phyloP scores from a whole-genome alignment of 352 stramenopile species.

The Pythium pectinolyticum region DNA sequence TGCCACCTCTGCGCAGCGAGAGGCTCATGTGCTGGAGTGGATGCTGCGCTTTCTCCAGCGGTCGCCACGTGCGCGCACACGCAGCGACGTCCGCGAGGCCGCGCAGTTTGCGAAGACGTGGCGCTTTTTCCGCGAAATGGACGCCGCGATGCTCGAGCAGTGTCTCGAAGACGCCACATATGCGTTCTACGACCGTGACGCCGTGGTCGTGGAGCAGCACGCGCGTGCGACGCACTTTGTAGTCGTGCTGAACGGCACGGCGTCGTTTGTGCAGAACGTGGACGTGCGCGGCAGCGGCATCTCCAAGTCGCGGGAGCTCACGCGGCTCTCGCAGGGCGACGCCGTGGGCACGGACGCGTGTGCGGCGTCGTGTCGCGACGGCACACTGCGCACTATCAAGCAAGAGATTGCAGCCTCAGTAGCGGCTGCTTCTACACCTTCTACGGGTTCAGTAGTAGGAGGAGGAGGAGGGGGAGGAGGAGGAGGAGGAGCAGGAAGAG shows the following conservation, averaged over 20 bases:
- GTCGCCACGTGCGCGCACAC: conserved; percentile 27
- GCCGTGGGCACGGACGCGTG: conserved; percentile 53
- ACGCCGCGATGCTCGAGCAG: conserved; percentile 43
- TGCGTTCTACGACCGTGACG: conserved; percentile 36
- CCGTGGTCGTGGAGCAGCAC: conserved; percentile 43
- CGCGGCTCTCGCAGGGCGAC: conserved; percentile 54
- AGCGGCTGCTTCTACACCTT: no score
- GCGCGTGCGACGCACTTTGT: conserved; percentile 39
- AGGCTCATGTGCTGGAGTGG: conserved; percentile 40
- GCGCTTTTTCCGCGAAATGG: conserved; percentile 61
- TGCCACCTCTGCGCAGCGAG: no score
- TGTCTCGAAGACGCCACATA: conserved; percentile 49
- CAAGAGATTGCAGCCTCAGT: conserved; percentile 9
- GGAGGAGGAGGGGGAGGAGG: no score
- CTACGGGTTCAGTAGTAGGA: no score
- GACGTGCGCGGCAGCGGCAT: conserved; percentile 35
- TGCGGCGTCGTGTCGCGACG: conserved; percentile 38
- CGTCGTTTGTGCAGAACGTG: conserved; percentile 47
- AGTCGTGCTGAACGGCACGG: conserved; percentile 45
- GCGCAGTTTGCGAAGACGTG: conserved; percentile 35
- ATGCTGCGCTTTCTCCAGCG: conserved; percentile 44
- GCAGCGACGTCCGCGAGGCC: conserved; percentile 32
- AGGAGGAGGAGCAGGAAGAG: no score
- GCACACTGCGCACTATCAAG: conserved; percentile 29
- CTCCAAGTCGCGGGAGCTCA: conserved; percentile 55